These are phyloP conservation scores for Ophiostoma triangulosporum DNA, from an alignment of 2,329 filamentous ascomycete species.

Conservation along the genomic window DNA sequence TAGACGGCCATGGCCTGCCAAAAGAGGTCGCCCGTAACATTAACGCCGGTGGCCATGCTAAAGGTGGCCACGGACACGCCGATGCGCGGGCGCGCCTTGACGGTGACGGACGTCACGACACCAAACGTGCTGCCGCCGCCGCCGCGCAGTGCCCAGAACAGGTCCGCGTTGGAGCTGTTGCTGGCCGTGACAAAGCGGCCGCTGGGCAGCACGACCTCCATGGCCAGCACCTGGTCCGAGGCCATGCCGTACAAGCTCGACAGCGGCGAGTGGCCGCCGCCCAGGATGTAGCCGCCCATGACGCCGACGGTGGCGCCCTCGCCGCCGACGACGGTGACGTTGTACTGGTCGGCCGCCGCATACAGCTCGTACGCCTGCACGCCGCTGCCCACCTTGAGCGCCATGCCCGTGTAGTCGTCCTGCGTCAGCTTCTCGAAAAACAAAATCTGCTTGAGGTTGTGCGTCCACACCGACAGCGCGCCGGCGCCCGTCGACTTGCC, in stretches of 20 bases:
- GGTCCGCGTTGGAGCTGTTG: constrained; percentile 31
- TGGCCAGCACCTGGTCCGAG: constrained; percentile 33
- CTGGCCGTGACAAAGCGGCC: constrained; percentile 30
- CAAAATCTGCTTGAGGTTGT: constrained; percentile 22
- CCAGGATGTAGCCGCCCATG: constrained; percentile 32
- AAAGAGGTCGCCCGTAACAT: constrained; percentile 29
- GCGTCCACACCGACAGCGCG: constrained; percentile 24
- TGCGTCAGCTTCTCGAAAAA: constrained; percentile 30
- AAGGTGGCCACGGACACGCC: constrained; percentile 17
- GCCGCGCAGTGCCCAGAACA: constrained; percentile 43
- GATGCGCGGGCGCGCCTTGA: constrained; percentile 12
- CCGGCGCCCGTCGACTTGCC: constrained; percentile 25
- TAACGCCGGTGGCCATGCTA: constrained; percentile 14
- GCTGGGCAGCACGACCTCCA: constrained; percentile 34
- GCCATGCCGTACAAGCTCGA: constrained; percentile 35
- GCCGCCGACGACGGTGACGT: constrained; percentile 37
- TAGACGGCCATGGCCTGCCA: constrained; percentile 21
- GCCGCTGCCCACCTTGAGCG: constrained; percentile 35
- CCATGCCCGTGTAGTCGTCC: constrained; percentile 15
- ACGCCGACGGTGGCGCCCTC: constrained; percentile 33
- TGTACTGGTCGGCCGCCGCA: constrained; percentile 30
- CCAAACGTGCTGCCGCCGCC: constrained; percentile 28
- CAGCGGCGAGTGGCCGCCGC: constrained; percentile 42
- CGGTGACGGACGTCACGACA: constrained; percentile 20
- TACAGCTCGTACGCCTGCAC: constrained; percentile 38